Percentiles rank a stretch among this genome's conserved stretches.
Evolutionary conservation across 225 moss, liverwort and hornwort genomes (phyloP).

Genomic region (Neckera pumila): DNA sequence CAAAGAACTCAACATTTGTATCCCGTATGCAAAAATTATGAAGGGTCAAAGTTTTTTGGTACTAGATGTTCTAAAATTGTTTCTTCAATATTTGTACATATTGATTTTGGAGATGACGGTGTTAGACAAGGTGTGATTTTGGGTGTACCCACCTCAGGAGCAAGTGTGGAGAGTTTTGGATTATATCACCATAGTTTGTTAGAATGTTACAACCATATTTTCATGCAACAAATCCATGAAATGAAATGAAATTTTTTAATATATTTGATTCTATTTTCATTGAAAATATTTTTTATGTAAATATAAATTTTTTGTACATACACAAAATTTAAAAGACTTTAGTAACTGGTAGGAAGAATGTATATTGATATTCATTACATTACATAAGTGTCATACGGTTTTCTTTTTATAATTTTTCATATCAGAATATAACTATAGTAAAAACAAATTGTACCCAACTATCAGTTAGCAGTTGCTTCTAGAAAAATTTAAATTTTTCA

Average conservation of each 20-base stretch:
- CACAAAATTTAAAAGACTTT: background rate
- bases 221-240: background rate
- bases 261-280: background rate
- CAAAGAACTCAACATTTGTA: background rate
- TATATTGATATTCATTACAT: background rate
- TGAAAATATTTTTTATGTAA: background rate
- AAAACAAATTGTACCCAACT: fast-evolving
- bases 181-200: background rate
- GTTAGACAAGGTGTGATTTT: too few species aligned
- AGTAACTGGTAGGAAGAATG: background rate
- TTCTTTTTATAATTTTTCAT: background rate
- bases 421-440: background rate
- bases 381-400: too few species aligned
- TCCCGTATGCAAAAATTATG: background rate
- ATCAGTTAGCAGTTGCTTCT: fast-evolving
- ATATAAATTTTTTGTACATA: background rate
- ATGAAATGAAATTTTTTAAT: too few species aligned
- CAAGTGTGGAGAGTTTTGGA: background rate
- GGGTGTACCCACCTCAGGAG: too few species aligned
- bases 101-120: background rate
- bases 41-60: background rate
- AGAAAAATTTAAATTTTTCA: background rate
- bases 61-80: background rate
- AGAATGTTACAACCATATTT: background rate
- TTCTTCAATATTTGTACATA: background rate